Conservation (phyloP, 2,329 filamentous ascomycete species). For the Endothia cerciana region DNA sequence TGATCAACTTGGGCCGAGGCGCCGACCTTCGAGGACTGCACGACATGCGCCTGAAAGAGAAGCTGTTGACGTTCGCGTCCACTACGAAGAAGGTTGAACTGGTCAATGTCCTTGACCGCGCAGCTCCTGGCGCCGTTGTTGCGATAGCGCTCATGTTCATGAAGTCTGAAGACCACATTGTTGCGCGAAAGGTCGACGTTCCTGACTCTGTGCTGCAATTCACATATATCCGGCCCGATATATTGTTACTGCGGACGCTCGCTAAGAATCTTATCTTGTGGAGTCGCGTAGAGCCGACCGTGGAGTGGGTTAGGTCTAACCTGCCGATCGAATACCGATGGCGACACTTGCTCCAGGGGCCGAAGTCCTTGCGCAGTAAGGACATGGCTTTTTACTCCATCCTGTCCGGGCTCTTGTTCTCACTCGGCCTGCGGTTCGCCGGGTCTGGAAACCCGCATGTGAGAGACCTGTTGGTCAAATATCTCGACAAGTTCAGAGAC, state of each 20-base stretch:
- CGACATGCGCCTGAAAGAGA: conserved; percentile 91
- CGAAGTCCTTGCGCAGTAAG: conserved; percentile 70
- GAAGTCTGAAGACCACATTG: conserved; percentile 87
- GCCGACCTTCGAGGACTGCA: conserved; percentile 85
- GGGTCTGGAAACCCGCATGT: conserved; percentile 72
- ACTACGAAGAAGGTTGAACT: conserved; percentile 88
- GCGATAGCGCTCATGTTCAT: conserved; percentile 92
- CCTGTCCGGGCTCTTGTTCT: conserved; percentile 84
- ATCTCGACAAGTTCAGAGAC: conserved; percentile 84
- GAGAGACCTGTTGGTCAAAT: conserved; percentile 79
- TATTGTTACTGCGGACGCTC: conserved; percentile 86
- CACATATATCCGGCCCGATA: conserved; percentile 92
- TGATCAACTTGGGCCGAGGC: conserved; percentile 93
- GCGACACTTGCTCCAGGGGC: conserved; percentile 61
- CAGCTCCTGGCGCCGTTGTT: conserved; percentile 89
- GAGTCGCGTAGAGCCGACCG: conserved; percentile 75
- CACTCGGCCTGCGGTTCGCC: conserved; percentile 72
- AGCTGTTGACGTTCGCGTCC: conserved; percentile 82
- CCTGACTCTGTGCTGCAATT: conserved; percentile 90
- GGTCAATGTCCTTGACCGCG: conserved; percentile 90
- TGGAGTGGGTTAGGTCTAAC: conserved; percentile 75
- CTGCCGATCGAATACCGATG: conserved; percentile 72
- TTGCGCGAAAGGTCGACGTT: conserved; percentile 91
- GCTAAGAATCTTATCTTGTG: conserved; percentile 93
- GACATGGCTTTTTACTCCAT: conserved; percentile 95